These are phyloP conservation scores for Ajuga chamaepitys DNA, from an alignment of 257 asterid genomes.

Conservation along the genomic window DNA sequence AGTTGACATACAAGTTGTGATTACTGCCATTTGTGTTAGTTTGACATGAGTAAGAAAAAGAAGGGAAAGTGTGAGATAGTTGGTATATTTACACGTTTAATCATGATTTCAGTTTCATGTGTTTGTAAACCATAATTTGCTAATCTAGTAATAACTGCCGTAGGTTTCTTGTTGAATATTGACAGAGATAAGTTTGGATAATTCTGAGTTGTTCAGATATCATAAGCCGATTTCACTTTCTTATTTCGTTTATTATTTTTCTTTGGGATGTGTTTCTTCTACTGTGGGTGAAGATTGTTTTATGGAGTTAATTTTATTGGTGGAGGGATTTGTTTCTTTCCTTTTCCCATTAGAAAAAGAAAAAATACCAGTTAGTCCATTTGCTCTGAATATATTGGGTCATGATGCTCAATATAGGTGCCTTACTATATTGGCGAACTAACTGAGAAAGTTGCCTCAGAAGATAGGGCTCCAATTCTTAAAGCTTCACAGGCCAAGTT, in stretches of 20 bases:
- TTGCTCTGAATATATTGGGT: neutral
- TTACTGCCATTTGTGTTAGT: neutral
- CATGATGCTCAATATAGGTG: slow-evolving; percentile 45
- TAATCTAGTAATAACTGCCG: too few relatives aligned
- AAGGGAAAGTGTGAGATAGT: neutral
- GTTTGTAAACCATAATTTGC: neutral
- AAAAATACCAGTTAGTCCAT: neutral
- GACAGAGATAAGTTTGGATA: neutral
- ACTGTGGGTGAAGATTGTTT: neutral
- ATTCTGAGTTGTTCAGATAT: neutral
- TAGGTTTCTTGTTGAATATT: neutral
- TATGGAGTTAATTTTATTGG: neutral
- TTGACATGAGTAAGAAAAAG: neutral
- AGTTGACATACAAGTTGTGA: neutral
- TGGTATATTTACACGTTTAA: neutral
- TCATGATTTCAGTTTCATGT: neutral
- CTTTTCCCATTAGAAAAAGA: neutral
- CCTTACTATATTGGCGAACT: slow-evolving; percentile 80
- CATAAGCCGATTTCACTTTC: neutral
- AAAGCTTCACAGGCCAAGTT: slow-evolving; percentile 69
- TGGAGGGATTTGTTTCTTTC: neutral
- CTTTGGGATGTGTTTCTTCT: neutral
- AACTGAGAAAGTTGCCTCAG: slow-evolving; percentile 55
- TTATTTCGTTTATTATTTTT: neutral
- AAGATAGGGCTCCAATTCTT: slow-evolving; percentile 63